Evolutionary conservation across 176 grass and related monocot genomes (phyloP), one percentile per base, ranked within the genome.

Genomic region (Triticum monococcum): DNA sequence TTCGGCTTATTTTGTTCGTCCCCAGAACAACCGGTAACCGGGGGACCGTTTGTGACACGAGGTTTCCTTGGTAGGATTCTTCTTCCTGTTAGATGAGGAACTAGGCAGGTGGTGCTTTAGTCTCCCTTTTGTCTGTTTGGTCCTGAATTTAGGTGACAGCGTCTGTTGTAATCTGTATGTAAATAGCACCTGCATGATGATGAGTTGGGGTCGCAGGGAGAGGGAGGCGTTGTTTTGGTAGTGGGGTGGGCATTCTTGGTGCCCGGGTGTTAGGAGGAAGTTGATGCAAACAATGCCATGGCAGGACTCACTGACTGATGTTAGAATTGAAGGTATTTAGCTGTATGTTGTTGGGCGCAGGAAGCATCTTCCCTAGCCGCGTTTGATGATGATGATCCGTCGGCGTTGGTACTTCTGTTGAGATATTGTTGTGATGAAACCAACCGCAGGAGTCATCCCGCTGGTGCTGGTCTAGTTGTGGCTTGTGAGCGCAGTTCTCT

Each of bases 151-250:
- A 38, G 75, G 60, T 1, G 30, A 10, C 26, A 0, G 68, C 59
- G 64, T 57, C 12, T 83, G 67, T 90, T 90, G 80, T 90, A 54
- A 54, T 18, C 50, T 79, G 43, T 83, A 11, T 89, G 88, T 87
- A 87, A 62, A 81, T 84, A 76, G 68, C 57, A 23, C 16, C 36
- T 48, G 66, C n/a, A 25, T 64, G 48, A 25, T 72, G 48, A 45
- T 45, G 22, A 40, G 54, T 32, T 64, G 64, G 50, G 12, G 64
- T 24, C 3, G 25, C 20, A 41, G 40, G 9, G 40, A 41, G 40
- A 41, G 38, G 32, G 73, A 74, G 43, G 56, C 20, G 4, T 38
- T 74, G 14, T 86, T 83, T 83, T 46, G 54, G 32, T 66, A 67
- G 72, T 33, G 79, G n/a, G 12, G 23, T 56, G 56, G 26, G 72